phyloP scores from a whole-genome alignment of 2,329 filamentous ascomycete species.

The Arthroderma sp. region DNA sequence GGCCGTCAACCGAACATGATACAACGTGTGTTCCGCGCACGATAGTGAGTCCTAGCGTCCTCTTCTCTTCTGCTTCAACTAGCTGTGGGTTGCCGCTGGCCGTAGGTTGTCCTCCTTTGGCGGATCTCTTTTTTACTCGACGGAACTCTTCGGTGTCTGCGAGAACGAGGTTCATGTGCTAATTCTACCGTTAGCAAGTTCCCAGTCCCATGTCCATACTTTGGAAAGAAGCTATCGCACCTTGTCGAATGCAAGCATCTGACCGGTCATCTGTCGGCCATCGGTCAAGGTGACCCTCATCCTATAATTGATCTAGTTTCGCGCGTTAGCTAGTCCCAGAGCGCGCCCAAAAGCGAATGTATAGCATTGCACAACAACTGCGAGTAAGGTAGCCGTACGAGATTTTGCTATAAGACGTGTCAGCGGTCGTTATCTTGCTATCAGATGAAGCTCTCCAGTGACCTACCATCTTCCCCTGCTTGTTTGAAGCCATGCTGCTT shows the following conservation, averaged over 20 bases:
- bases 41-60: constrained; percentile 89
- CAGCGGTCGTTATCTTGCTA: constrained; percentile 45
- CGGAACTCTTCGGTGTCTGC: constrained; percentile 98
- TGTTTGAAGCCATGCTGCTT: constrained; percentile 59
- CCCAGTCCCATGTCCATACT: not conserved
- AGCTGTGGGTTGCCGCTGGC: constrained; percentile 46
- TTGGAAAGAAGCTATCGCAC: constrained; percentile 33
- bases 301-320: constrained; percentile 88
- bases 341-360: not conserved
- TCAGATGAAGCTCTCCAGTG: not conserved
- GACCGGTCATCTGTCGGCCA: constrained; percentile 88
- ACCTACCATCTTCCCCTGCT: constrained; percentile 98
- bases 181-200: constrained; percentile 6
- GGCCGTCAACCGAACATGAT: constrained; percentile 87
- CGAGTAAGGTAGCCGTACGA: constrained; percentile 37
- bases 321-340: not conserved
- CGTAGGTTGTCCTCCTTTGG: constrained; percentile 48
- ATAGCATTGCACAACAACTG: not conserved
- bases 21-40: constrained; percentile 90
- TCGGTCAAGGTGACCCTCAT: constrained; percentile 96
- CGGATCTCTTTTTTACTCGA: constrained; percentile 72
- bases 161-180: constrained; percentile 99
- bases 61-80: constrained; percentile 89
- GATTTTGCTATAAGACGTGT: constrained; percentile 49
- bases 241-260: constrained; percentile 99